Base-by-base conservation (phyloP, 2,329 filamentous ascomycete species). In the Fragosphaeria purpurea region DNA sequence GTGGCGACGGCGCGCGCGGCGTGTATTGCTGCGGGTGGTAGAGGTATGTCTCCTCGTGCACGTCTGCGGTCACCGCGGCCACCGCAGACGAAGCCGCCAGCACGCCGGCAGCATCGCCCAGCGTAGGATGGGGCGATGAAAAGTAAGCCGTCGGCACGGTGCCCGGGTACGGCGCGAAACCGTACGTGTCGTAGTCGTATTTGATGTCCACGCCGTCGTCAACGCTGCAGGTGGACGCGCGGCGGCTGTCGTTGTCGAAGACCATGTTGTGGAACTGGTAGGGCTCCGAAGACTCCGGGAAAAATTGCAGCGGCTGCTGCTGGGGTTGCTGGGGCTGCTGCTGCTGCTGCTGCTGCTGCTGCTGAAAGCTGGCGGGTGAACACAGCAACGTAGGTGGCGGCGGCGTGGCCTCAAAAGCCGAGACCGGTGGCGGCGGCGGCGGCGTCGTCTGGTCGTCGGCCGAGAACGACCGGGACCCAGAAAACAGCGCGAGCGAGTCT, bases 161-260 rank as follows among this genome's bases (percentile, higher is more conserved):
- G 60, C 86, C 83, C 52, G 85, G 83, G 68, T 93, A 95, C 44
- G 86, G 86, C n/a, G 88, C 85, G 69, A 88, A 94, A 53, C 83
- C 85, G 67, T 83, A 91, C 22, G 22, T 22, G 57, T 82, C 82
- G 59, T 77, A 56, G 42, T 57, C 51, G 41, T 69, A 38, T 79
- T 73, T 44, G 48, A 11, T 40, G 13, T 43, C 37, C 6, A 42
- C 43, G 53, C 72, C 70, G 56, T 79, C 78, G 57, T 90, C 85
- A 44, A 90, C 72, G 60, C 78, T 81, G 60, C 80, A 82, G 43
- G 76, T 79, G 22, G 86, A 88, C 8, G 77, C 75, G 44, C 84
- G 80, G 56, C 86, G 73, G 12, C 63, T 59, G 50, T 64, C 62
- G 13, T 46, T 38, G 33, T 33, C 2, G 8, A 10, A 22, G 22